Percentiles rank a stretch among this genome's conserved stretches.
Conservation (phyloP, 2,329 filamentous ascomycete genomes). For the Clarireedia monteithiana region DNA sequence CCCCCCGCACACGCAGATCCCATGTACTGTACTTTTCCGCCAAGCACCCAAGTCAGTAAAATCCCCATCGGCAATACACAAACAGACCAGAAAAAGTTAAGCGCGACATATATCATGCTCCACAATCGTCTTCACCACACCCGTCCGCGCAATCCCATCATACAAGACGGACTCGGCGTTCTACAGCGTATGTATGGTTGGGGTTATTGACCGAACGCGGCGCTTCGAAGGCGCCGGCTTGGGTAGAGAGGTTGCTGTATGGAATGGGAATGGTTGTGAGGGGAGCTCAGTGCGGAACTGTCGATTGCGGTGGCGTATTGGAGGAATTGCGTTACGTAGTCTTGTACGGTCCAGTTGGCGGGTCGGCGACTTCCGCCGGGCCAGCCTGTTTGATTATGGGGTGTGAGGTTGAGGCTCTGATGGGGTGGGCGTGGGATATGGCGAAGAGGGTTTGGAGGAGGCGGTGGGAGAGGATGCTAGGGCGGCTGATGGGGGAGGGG, state of each 20-base stretch:
- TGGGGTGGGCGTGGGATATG: no score
- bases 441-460: background rate
- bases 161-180: background rate
- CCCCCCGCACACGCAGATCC: background rate
- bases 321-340: background rate
- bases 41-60: background rate
- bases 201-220: background rate
- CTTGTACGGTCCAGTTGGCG: background rate
- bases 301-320: background rate
- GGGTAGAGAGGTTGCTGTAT: background rate
- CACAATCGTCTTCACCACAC: background rate
- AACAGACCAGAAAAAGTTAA: background rate
- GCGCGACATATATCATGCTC: background rate
- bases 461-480: background rate
- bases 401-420: no score
- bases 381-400: background rate
- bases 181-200: background rate
- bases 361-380: background rate
- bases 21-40: background rate
- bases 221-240: background rate
- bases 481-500: background rate
- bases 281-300: background rate
- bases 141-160: no score
- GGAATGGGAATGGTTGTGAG: background rate
- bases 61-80: no score